Evolutionary conservation across 108 stramenopile genomes (phyloP).

Genomic region (Nitzschia sp.): DNA sequence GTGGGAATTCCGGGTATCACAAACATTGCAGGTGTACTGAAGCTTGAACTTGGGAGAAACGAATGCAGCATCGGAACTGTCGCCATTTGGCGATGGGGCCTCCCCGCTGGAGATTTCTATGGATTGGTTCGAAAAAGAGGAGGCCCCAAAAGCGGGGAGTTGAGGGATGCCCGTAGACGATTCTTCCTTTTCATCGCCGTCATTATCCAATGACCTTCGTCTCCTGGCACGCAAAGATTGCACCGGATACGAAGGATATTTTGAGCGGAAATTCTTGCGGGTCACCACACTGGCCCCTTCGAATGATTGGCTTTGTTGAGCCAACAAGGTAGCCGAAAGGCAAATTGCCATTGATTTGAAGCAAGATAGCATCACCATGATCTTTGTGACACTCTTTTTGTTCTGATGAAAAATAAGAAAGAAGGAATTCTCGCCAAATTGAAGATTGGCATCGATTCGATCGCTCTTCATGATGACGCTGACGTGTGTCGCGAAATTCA

Average conservation of each 20-base stretch:
- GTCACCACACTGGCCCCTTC: too few species aligned
- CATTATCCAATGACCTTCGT: neutral
- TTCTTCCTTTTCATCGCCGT: constrained; percentile 16
- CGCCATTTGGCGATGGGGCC: neutral
- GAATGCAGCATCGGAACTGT: constrained; percentile 12
- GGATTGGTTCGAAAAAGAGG: neutral
- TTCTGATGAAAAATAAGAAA: too few species aligned
- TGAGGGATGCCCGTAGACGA: neutral
- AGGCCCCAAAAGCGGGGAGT: constrained; percentile 24
- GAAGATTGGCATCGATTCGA: too few species aligned
- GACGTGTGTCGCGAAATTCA: too few species aligned
- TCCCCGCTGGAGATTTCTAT: neutral
- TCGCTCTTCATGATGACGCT: too few species aligned
- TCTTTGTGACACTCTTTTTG: too few species aligned
- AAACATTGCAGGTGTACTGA: constrained; percentile 84
- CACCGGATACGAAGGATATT: neutral
- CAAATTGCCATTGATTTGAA: too few species aligned
- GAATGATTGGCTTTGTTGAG: too few species aligned
- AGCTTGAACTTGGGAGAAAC: constrained; percentile 59
- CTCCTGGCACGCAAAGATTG: neutral
- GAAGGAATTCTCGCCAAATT: too few species aligned
- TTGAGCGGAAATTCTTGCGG: too few species aligned
- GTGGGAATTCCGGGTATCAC: constrained; percentile 61
- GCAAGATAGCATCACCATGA: too few species aligned
- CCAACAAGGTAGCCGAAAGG: too few species aligned